These are phyloP conservation scores for Pochonia chlamydosporia DNA, from an alignment of 2,329 filamentous ascomycete species.

Conservation along the genomic window DNA sequence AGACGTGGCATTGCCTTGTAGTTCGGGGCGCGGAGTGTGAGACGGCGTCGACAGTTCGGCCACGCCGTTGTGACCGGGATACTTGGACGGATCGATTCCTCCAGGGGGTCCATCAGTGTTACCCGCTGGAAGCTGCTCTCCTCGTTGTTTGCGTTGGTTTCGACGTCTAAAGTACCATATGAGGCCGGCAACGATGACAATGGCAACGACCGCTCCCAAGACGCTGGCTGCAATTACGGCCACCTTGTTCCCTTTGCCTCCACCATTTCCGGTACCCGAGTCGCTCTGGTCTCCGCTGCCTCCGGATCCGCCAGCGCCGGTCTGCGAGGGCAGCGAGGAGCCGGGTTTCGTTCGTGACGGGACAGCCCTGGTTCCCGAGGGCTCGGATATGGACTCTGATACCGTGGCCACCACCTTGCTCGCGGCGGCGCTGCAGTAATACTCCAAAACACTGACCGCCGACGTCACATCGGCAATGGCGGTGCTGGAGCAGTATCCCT, in stretches of 20 bases:
- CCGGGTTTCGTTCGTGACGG: slow-evolving; percentile 11
- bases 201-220: slow-evolving; percentile 18
- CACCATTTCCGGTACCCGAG: slow-evolving; percentile 6
- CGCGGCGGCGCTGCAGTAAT: slow-evolving; percentile 45
- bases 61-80: slow-evolving; percentile 7
- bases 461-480: slow-evolving; percentile 39
- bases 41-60: slow-evolving; percentile 15
- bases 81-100: slow-evolving; percentile 3
- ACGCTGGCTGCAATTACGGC: slow-evolving; percentile 28
- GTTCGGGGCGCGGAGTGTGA: slow-evolving; percentile 20
- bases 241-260: slow-evolving; percentile 16
- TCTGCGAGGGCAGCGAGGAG: slow-evolving; percentile 8
- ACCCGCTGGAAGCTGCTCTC: slow-evolving; percentile 15
- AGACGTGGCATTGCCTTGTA: slow-evolving; percentile 15
- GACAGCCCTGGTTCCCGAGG: slow-evolving; percentile 10
- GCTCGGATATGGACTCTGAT: slow-evolving; percentile 26
- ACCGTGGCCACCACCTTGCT: slow-evolving; percentile 35
- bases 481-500: slow-evolving; percentile 36
- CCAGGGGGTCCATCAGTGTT: slow-evolving; percentile 7
- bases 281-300: slow-evolving; percentile 8
- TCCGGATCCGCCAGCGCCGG: slow-evolving; percentile 11
- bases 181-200: slow-evolving; percentile 21
- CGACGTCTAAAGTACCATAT: slow-evolving; percentile 31
- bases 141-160: slow-evolving; percentile 20
- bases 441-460: slow-evolving; percentile 37